Evolutionary conservation across 1,284 basidiomycete genomes (phyloP).

Genomic region (Cutaneotrichosporon arboriforme): DNA sequence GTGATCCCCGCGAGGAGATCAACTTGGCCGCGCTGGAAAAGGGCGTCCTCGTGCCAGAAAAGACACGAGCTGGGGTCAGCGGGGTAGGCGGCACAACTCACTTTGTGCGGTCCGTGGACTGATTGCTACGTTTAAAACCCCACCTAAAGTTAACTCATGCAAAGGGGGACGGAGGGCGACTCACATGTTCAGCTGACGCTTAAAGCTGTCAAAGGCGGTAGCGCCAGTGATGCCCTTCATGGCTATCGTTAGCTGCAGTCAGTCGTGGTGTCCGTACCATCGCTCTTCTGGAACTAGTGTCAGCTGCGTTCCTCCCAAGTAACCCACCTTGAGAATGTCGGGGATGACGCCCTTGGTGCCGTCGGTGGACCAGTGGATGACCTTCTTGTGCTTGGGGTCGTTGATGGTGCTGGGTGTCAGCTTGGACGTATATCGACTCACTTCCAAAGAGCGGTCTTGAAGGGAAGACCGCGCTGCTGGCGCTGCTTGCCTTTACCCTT

Average conservation of each 20-base stretch:
- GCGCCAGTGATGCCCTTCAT: constrained; percentile 17
- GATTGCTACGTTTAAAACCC: constrained; percentile 12
- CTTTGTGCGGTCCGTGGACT: neutral
- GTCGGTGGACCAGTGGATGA: constrained; percentile 10
- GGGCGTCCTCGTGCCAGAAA: constrained; percentile 6
- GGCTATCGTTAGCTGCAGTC: neutral
- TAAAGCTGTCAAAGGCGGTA: constrained; percentile 12
- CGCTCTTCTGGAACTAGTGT: constrained; percentile 13
- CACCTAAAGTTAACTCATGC: constrained; percentile 16
- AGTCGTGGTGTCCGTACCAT: neutral
- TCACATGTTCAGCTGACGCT: constrained; percentile 20
- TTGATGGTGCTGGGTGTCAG: constrained; percentile 11
- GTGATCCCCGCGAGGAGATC: constrained; percentile 9
- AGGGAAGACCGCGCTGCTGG: constrained; percentile 3
- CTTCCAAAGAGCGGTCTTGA: constrained; percentile 18
- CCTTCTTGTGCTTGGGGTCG: neutral
- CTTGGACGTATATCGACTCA: neutral
- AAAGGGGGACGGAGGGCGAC: neutral
- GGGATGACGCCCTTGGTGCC: constrained; percentile 10
- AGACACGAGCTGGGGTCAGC: constrained; percentile 10
- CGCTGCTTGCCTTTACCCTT: neutral
- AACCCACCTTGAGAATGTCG: constrained; percentile 9
- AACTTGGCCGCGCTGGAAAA: constrained; percentile 3
- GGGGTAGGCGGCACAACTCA: neutral
- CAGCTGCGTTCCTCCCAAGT: neutral